Evolutionary conservation across 1,139 yeast genomes (phyloP).

Genomic region (Geotrichum cucujoidarum): DNA sequence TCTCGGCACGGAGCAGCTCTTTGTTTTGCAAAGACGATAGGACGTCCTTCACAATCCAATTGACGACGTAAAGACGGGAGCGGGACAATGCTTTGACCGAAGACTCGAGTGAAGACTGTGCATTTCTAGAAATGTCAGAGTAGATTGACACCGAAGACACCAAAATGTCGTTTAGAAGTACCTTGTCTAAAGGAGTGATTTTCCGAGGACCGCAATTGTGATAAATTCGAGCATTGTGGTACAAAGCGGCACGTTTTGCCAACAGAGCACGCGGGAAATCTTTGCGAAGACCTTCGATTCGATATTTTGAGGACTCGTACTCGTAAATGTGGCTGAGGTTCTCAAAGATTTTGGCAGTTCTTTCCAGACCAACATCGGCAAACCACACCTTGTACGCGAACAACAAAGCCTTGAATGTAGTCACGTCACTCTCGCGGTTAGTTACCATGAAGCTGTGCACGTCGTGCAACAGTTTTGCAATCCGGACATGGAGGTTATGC

Average conservation of each 20-base stretch:
- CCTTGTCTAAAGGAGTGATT: slow-evolving; percentile 62
- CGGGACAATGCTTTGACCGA: slow-evolving; percentile 72
- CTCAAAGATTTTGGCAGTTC: slow-evolving; percentile 55
- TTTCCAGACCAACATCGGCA: slow-evolving; percentile 74
- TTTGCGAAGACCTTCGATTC: slow-evolving; percentile 50
- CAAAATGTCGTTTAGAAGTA: slow-evolving; percentile 65
- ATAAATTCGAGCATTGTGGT: slow-evolving; percentile 70
- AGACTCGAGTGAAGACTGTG: slow-evolving; percentile 64
- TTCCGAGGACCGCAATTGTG: slow-evolving; percentile 72
- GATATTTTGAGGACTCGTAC: slow-evolving; percentile 45
- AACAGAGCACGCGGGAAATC: slow-evolving; percentile 77
- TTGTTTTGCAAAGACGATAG: slow-evolving; percentile 49
- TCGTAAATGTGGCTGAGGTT: slow-evolving; percentile 44
- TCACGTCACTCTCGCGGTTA: slow-evolving; percentile 62
- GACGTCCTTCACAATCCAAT: slow-evolving; percentile 46
- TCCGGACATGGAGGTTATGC: slow-evolving; percentile 55
- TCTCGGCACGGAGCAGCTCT: slow-evolving; percentile 58
- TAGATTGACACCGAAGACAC: slow-evolving; percentile 66
- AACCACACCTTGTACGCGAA: slow-evolving; percentile 76
- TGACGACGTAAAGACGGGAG: slow-evolving; percentile 42
- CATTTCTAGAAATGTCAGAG: slow-evolving; percentile 61
- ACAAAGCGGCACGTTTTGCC: slow-evolving; percentile 70
- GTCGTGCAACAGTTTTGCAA: slow-evolving; percentile 66
- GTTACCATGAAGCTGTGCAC: slow-evolving; percentile 48
- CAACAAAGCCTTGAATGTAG: slow-evolving; percentile 58